A percentile compares a stretch with the other conserved stretches of the same genome.
These are phyloP conservation scores for Macrolepiota albuminosa DNA, from an alignment of 768 basidiomycete genomes.

Conservation along the genomic window DNA sequence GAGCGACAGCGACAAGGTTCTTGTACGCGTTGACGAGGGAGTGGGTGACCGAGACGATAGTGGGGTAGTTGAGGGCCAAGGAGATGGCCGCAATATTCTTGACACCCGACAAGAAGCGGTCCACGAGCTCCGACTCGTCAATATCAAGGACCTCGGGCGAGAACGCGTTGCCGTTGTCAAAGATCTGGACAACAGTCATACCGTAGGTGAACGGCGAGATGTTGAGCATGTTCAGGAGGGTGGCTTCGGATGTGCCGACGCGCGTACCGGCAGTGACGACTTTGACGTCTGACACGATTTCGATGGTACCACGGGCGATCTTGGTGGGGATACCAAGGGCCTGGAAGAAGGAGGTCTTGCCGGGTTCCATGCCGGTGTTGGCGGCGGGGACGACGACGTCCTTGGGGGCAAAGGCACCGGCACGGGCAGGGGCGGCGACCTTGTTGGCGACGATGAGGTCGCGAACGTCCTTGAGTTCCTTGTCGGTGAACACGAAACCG, in stretches of 20 bases:
- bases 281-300: conserved; percentile 96
- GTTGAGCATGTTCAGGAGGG: conserved; percentile 98
- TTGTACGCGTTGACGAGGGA: conserved; percentile 99
- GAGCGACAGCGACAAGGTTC: conserved; percentile 87
- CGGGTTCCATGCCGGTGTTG: conserved; percentile 99
- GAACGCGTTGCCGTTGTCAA: conserved; percentile 91
- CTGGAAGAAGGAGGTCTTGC: conserved; percentile 99
- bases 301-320: conserved; percentile 99
- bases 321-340: conserved; percentile 99
- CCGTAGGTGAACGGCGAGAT: conserved; percentile 99
- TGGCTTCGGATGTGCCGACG: conserved; percentile 96
- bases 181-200: conserved; percentile 98
- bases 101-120: conserved; percentile 89
- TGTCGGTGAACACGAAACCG: conserved; percentile 95
- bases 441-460: conserved; percentile 94
- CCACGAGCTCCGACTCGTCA: conserved; percentile 85
- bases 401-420: conserved; percentile 91
- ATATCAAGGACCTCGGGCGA: conserved; percentile 87
- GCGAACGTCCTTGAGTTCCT: conserved; percentile 92
- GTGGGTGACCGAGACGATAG: conserved; percentile 89
- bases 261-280: conserved; percentile 90
- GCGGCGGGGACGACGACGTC: conserved; percentile 90
- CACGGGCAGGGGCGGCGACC: conserved; percentile 97
- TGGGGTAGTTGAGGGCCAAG: conserved; percentile 93
- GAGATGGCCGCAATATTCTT: conserved; percentile 96